Conservation (phyloP, 2,329 filamentous ascomycete genomes). For the Pseudofabraea citricarpa region DNA sequence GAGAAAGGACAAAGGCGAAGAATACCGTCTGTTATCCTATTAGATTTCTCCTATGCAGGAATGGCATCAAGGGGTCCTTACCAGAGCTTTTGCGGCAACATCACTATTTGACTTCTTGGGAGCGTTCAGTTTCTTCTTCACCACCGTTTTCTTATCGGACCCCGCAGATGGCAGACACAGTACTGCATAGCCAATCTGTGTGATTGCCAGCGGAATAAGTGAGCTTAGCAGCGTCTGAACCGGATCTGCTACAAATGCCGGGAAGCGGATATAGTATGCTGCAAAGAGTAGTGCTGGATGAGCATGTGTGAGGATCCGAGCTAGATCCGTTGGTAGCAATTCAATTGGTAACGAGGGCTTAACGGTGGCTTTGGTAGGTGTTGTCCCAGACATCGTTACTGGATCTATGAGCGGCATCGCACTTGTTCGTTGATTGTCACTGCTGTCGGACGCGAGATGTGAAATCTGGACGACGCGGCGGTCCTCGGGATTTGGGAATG, state of each 20-base stretch:
- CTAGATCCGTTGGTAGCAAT: conserved; percentile 28
- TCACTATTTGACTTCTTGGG: conserved; percentile 4
- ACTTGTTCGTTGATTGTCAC: too few relatives aligned
- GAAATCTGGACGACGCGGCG: background rate
- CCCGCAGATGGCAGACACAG: conserved; percentile 60
- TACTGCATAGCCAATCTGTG: conserved; percentile 62
- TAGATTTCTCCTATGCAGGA: background rate
- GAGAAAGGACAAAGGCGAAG: conserved; percentile 56
- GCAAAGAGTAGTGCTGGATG: conserved; percentile 65
- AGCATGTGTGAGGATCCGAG: conserved; percentile 54
- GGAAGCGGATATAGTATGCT: conserved; percentile 60
- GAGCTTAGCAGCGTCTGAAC: conserved; percentile 56
- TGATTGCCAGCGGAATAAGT: conserved; percentile 54
- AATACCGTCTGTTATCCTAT: conserved; percentile 54
- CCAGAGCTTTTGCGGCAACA: conserved; percentile 15
- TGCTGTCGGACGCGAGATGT: background rate
- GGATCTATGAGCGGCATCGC: conserved; percentile 27
- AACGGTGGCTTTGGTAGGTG: conserved; percentile 2
- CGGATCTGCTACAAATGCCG: conserved; percentile 64
- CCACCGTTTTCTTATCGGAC: conserved; percentile 34
- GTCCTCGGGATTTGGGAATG: background rate
- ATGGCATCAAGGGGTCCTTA: conserved; percentile 1
- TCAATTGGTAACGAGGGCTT: conserved; percentile 25
- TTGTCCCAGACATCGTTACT: conserved; percentile 20
- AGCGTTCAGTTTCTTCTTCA: conserved; percentile 44